A percentile compares a stretch with the other conserved stretches of the same genome.
These are phyloP conservation scores for Populus hybrid DNA, from an alignment of 441 rosid species.

Conservation along the genomic window DNA sequence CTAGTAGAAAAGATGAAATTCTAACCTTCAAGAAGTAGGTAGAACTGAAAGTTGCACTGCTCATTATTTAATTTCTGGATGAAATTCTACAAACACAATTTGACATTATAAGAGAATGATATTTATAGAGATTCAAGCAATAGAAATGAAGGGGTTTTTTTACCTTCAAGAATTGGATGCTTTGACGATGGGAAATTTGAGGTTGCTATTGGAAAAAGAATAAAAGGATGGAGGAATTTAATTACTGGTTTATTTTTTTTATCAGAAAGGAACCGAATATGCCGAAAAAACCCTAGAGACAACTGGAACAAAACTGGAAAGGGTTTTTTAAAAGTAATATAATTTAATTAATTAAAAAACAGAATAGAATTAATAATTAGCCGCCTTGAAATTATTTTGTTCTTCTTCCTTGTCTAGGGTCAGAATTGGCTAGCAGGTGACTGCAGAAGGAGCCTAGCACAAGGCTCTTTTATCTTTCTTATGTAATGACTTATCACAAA, in stretches of 20 bases:
- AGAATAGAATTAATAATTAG: too few species aligned
- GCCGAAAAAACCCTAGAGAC: background rate
- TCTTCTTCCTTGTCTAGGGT: too few species aligned
- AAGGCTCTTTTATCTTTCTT: too few species aligned
- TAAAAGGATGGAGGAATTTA: background rate
- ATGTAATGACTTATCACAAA: too few species aligned
- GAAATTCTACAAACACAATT: constrained; percentile 5
- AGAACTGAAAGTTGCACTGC: constrained; percentile 34
- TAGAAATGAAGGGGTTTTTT: background rate
- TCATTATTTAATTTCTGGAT: constrained; percentile 26
- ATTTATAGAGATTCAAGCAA: background rate
- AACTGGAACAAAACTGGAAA: background rate
- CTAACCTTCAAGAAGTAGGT: constrained; percentile 46
- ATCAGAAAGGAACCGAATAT: background rate
- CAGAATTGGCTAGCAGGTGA: too few species aligned
- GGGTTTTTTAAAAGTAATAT: background rate
- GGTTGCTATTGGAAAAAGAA: background rate
- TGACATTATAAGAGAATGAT: background rate
- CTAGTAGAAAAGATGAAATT: background rate
- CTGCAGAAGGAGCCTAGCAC: too few species aligned
- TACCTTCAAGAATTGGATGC: background rate
- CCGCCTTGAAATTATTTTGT: background rate
- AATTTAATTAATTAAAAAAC: too few species aligned
- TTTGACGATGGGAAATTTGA: background rate
- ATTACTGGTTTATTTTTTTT: background rate